Evolutionary conservation across 257 asterid species (phyloP).

Genomic region (Osmanthus fragrans): DNA sequence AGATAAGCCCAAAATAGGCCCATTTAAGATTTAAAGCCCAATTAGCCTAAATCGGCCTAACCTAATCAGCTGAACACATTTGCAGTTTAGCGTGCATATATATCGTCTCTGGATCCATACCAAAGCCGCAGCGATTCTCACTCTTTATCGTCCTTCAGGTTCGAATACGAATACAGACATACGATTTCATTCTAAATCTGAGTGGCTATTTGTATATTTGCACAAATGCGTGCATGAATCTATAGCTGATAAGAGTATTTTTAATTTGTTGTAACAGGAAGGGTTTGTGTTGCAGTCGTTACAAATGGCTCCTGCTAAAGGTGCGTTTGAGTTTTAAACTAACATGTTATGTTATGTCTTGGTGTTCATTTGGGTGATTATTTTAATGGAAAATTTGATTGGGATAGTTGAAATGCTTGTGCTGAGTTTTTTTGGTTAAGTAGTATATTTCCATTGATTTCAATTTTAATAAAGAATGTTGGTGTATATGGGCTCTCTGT

Average conservation of each 20-base stretch:
- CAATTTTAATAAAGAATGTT: too few relatives aligned
- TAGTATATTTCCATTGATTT: too few relatives aligned
- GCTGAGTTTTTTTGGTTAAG: too few relatives aligned
- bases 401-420: neutral
- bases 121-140: neutral
- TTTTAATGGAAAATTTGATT: neutral
- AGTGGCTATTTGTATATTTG: neutral
- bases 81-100: too few relatives aligned
- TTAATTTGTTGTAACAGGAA: neutral
- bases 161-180: too few relatives aligned
- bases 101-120: neutral
- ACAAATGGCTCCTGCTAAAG: slow-evolving; percentile 22
- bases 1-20: neutral
- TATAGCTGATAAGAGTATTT: neutral
- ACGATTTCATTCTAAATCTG: neutral
- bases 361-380: too few relatives aligned
- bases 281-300: neutral
- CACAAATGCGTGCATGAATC: neutral
- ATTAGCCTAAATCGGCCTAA: neutral
- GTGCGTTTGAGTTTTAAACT: neutral
- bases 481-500: too few relatives aligned
- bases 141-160: neutral
- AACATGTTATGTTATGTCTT: neutral
- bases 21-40: neutral
- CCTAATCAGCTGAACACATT: neutral